Evolutionary conservation across 1,284 basidiomycete species (phyloP), one percentile per base, ranked within the genome.

Genomic region (Fomitiporia mediterranea): DNA sequence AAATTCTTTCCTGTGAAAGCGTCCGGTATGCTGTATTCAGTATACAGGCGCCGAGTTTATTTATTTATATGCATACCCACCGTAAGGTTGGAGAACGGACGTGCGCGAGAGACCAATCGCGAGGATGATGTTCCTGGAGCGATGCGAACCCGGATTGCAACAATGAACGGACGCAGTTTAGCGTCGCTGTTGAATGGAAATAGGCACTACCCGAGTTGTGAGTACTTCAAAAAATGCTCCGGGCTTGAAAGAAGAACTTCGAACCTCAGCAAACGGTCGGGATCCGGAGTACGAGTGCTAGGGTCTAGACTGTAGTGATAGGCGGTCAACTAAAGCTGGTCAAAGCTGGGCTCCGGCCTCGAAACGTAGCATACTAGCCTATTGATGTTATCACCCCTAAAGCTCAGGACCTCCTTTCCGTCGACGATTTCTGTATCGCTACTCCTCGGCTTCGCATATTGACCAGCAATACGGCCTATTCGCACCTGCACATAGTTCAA

Each of bases 351-450:
- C 28, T 23, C 21, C 9, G 6, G 13, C 17, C 28, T 25, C 7
- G 13, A 23, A 27, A n/a, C n/a, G n/a, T n/a, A n/a, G n/a, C n/a
- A 4, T 28, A 53, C 76, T 53, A 64, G 88, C 76, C 94, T 93
- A 63, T 99, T 98, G 44, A 99, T 89, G 67, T 97, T 98, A 73
- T 99, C 95, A 2, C 97, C 96, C 85, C 92, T 79, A 72, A 95
- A 96, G 64, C 88, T 94, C 44, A 84, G 71, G 0, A 94, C 82
- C 64, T 87, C 78, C 51, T 75, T 74, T 59, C 84, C 82, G 19
- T 82, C 79, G 35, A 94, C 75, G 61, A 81, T 84, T 69, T 99
- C 96, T 19, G 83, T 94, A 3, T 79, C 77, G 65, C 91, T 96
- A 66, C 89, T 94, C 56, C 96, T 80, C 0, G 96, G 96, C 71